Base-by-base conservation (phyloP, 2,329 filamentous ascomycete species). In the Fusarium nisikadoi region DNA sequence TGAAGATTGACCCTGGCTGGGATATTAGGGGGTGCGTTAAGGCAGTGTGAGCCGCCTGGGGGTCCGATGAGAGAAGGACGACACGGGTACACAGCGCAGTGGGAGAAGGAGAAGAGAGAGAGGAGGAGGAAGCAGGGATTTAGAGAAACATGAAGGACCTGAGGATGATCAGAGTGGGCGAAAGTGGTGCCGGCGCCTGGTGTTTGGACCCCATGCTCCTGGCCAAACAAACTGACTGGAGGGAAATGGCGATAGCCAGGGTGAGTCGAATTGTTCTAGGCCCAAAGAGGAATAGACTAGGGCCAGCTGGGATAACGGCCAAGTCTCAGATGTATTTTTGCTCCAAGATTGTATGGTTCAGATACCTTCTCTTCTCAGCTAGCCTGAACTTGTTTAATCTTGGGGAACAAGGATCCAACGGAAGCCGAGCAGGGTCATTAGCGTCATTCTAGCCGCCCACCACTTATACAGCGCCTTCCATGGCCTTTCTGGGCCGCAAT, bases 371-470 rank as follows among this genome's bases (percentile, higher is more conserved):
- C 33, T 8, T 57, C 41, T 54, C 60, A 59, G 56, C 50, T 64
- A 60, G 64, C 64, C 56, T 65, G 63, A 63, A 23, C 50, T 52
- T 73, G 59, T 73, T 75, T 77, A 79, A 79, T 79, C 68, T 79
- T 76, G 76, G 68, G 72, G 68, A 76, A 76, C 77, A 76, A 65
- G 77, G 77, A 59, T 72, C 27, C 25, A 64, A 55, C 74, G 72
- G 74, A 67, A 70, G 70, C 69, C 63, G 70, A 46, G 53, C 63
- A 74, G 74, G 70, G 57, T 35, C 67, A 49, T 35, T 69, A 69
- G 69, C 71, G 74, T 59, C 50, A 64, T 64, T 49, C 33, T 54
- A 31, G 54, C 53, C 53, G 29, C 66, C 72, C 46, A 73, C 72
- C 70, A 66, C 67, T 67, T 54, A 65, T 43, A 59, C 46, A 57